Evolutionary conservation across 2,329 filamentous ascomycete species (phyloP), one percentile per base, ranked within the genome.

Genomic region (Pyrenochaeta sp.): DNA sequence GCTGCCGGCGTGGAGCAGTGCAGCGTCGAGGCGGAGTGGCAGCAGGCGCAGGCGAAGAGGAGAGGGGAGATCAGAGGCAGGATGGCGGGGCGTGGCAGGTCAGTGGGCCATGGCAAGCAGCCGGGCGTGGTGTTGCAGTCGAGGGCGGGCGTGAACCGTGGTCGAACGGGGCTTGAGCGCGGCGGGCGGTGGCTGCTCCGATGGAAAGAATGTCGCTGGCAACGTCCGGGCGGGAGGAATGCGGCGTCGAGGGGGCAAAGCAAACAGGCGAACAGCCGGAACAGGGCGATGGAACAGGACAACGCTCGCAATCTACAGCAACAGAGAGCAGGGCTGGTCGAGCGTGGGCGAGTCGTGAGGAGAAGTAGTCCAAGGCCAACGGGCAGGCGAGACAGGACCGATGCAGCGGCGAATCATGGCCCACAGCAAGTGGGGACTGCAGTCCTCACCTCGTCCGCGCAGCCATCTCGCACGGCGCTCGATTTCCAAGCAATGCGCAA

Each of bases 21-120:
- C 37, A 15, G 22, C 20, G 45, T 44, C 23, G 19, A 19, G 24
- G 36, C 23, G 42, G 13, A 13, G 38, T 30, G 29, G 23, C 26
- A 17, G 45, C 17, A 31, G 46, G 34, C n/a, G 21, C 35, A 28
- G 31, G 26, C 39, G 40, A 41, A 21, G 44, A 28, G 36, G 43
- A 41, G 22, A 23, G 35, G 35, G 28, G 47, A 43, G 43, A 46
- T 9, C 23, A 48, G 35, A 46, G 48, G 31, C 43, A 37, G 39
- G 43, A 19, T 40, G 41, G 51, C 38, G 51, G 58, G 51, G 38
- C 29, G 55, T 51, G 51, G 53, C 51, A 60, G 55, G 53, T 66
- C 62, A 68, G 51, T 62, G 60, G 61, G 64, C 64, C 67, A 69
- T 68, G 63, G 50, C 60, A 44, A 30, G 19, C 29, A n/a, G n/a